Base-by-base conservation (phyloP, 768 basidiomycete genomes). In the Boletus subparvulus region DNA sequence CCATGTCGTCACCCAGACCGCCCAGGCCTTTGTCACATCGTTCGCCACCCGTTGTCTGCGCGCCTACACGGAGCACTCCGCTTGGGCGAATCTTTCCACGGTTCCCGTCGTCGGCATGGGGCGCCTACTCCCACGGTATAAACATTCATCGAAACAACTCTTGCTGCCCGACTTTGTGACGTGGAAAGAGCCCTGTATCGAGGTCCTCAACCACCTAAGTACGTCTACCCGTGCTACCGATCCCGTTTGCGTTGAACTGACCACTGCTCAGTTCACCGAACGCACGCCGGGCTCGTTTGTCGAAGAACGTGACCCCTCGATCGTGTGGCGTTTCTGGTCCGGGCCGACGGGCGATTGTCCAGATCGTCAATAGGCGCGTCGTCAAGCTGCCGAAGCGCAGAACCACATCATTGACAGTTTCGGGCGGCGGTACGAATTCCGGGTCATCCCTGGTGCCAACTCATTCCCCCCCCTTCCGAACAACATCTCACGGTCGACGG, bases 381-480 rank as follows among this genome's bases (percentile, higher is more conserved):
- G 92, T 21, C 92, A 94, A 67, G 92, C 92, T 1, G 90, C 90
- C 0, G 92, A 93, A 68, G 92, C 92, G 21, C 92, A 94, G 72
- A 94, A 94, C 72, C 92, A 94, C 64, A 90, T 93, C 60, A 93
- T 91, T 66, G 92, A 92, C 69, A 88, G 87, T 62, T 83, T 92
- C 35, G 90, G 90, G 41, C 90, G 92, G 67, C 84, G 88, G 0
- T 92, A 89, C 65, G 87, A 88, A 1, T 74, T 94, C 9, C 85
- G 91, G 24, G 92, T 92, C 65, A 88, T 93, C 49, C 91, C 91
- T 0, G 90, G 89, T 3, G 75, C 81, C 52, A 90, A 86, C 70
- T 83, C 82, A 47, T 93, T 93, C 82, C 83, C 93, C 51, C 85
- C 93, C 33, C 77, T 93, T 6, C 91, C 91, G 4, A 90, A 86